Evolutionary conservation across 345 rosid species (phyloP), one percentile per base, ranked within the genome.

Genomic region (Brassica incana): DNA sequence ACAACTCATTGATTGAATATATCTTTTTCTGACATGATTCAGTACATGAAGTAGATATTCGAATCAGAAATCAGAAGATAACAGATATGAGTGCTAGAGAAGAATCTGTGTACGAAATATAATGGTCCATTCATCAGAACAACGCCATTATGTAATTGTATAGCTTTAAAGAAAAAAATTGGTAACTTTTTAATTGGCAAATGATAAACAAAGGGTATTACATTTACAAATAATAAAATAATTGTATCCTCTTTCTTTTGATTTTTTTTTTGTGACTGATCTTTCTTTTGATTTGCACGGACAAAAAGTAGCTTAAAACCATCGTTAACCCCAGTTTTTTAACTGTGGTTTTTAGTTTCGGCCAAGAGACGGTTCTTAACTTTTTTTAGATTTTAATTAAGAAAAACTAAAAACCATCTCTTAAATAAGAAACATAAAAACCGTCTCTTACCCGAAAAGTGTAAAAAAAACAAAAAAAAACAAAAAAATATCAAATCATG

Each of bases 21-120:
- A 33, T 18, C 1, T 79, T 68, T 50, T 69, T 62, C 78, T 79
- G 82, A 79, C 82, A 74, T 79, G 69, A 4, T 52, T 68, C 75
- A 79, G 78, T 79, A 79, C 75, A 74, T 69, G 78, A 74, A 74
- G 78, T 79, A 79, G 74, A 74, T 79, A 79, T 79, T 79, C 66
- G 66, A 73, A 74, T 79, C 75, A 79, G 75, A 74, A 6, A 54
- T 54, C 25, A 54, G 59, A 52, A n/a, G 20, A 52, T 52, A 52
- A 8, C 71, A 72, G 72, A 78, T 78, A 25, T 1, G 59, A 52
- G 59, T n/a, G 60, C 20, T n/a, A 15, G 6, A 15, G 60, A 54
- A 16, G 23, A 54, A n/a, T 54, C 18, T 54, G 23, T 16, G 60
- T 54, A 54, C 60, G 23, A 54, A 23, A 15, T 20, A 20, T 20